A percentile compares a stretch with the other conserved stretches of the same genome.
Evolutionary conservation across 371 early-diverging fungal genomes (phyloP).

Genomic region (Gilbertella persicaria): DNA sequence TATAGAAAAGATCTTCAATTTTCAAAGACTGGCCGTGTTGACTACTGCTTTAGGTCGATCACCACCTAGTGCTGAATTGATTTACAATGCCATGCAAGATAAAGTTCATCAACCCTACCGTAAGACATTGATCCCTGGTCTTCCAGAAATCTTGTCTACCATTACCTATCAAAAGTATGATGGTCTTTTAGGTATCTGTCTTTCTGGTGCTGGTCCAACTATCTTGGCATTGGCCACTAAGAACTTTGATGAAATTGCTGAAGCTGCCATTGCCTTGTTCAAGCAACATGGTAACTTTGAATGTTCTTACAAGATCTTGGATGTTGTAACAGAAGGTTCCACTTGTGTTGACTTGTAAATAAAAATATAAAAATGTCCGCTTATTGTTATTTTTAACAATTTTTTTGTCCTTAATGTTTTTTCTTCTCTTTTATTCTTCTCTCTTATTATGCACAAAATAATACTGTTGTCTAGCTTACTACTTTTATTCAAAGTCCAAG

Average conservation of each 20-base stretch:
- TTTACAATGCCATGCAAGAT: slow-evolving; percentile 93
- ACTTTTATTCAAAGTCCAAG: slow-evolving; percentile 3
- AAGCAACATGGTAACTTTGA: slow-evolving; percentile 64
- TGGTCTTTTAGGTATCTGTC: slow-evolving; percentile 89
- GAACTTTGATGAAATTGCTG: slow-evolving; percentile 78
- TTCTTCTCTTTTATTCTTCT: slow-evolving; percentile 4
- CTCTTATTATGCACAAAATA: neutral
- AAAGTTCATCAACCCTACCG: slow-evolving; percentile 94
- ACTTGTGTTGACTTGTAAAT: slow-evolving; percentile 28
- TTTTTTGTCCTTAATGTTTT: slow-evolving; percentile 4
- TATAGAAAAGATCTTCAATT: slow-evolving; percentile 76
- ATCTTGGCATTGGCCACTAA: slow-evolving; percentile 82
- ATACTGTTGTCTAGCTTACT: slow-evolving; percentile 2
- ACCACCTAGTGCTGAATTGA: slow-evolving; percentile 69
- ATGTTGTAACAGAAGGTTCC: slow-evolving; percentile 75
- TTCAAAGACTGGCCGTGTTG: slow-evolving; percentile 91
- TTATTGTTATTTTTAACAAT: too few species aligned
- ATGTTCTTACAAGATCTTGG: slow-evolving; percentile 73
- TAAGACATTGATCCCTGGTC: slow-evolving; percentile 88
- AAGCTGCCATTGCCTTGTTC: slow-evolving; percentile 66
- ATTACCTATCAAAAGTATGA: slow-evolving; percentile 76
- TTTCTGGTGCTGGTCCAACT: slow-evolving; percentile 97
- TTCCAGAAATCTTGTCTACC: slow-evolving; percentile 76
- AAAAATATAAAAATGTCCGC: neutral
- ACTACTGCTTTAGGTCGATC: slow-evolving; percentile 75